These are phyloP conservation scores for Camellia oleifera DNA, from an alignment of 179 eudicot species.

Conservation along the genomic window DNA sequence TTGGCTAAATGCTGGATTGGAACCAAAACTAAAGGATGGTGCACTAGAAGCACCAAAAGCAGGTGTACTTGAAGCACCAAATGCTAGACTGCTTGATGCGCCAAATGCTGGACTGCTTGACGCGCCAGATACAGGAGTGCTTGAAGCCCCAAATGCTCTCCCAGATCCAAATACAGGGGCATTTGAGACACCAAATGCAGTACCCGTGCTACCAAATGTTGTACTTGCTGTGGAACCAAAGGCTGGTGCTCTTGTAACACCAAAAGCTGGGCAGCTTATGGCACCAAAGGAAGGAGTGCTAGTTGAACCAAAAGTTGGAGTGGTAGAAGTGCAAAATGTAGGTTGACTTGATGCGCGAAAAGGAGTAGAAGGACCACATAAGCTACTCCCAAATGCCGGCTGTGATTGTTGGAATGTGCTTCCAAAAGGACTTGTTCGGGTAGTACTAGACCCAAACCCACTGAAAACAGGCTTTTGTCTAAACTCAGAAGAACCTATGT, in stretches of 20 bases:
- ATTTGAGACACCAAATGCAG: slow-evolving; percentile 39
- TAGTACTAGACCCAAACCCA: slow-evolving; percentile 67
- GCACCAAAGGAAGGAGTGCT: slow-evolving; percentile 70
- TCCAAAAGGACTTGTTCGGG: slow-evolving; percentile 86
- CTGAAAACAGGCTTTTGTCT: slow-evolving; percentile 91
- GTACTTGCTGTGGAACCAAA: slow-evolving; percentile 51
- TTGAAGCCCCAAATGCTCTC: slow-evolving; percentile 51
- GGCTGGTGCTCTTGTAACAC: slow-evolving; percentile 43
- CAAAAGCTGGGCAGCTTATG: slow-evolving; percentile 57
- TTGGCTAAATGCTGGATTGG: slow-evolving; percentile 47
- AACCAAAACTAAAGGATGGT: slow-evolving; percentile 48
- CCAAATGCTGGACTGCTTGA: slow-evolving; percentile 53
- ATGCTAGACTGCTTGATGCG: slow-evolving; percentile 18
- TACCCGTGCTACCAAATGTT: slow-evolving; percentile 19
- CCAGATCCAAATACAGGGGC: slow-evolving; percentile 54
- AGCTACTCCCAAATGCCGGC: slow-evolving; percentile 80
- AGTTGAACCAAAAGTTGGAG: slow-evolving; percentile 60
- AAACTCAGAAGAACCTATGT: slow-evolving; percentile 67
- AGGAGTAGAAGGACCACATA: slow-evolving; percentile 65
- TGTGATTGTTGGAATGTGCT: slow-evolving; percentile 83
- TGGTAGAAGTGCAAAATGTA: slow-evolving; percentile 61
- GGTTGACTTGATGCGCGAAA: slow-evolving; percentile 81
- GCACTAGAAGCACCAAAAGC: slow-evolving; percentile 38
- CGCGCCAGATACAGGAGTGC: slow-evolving; percentile 57
- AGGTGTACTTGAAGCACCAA: too few species aligned